phyloP scores from a whole-genome alignment of 2,329 filamentous ascomycete genomes.

The Monosporascus sp. region DNA sequence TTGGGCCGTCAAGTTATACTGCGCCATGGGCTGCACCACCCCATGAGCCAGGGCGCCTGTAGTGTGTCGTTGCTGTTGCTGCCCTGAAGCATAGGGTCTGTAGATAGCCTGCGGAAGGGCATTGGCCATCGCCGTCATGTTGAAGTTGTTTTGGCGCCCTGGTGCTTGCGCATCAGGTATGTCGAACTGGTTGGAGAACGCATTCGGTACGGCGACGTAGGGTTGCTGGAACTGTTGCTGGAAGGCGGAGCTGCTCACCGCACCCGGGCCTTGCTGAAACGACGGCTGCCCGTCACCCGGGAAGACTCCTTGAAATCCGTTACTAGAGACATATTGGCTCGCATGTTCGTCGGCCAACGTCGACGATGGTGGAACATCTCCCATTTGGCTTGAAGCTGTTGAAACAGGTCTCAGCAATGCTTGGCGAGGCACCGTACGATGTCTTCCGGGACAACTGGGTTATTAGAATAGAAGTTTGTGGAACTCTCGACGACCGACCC shows the following conservation, averaged over 20 bases:
- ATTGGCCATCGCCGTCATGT: constrained; percentile 40
- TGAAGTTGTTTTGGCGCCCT: constrained; percentile 33
- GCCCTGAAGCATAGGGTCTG: constrained; percentile 32
- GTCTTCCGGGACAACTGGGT: neutral
- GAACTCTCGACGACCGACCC: constrained; percentile 1
- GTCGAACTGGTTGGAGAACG: constrained; percentile 37
- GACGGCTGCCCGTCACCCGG: constrained; percentile 16
- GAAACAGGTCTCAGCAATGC: constrained; percentile 5
- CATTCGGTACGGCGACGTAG: constrained; percentile 29
- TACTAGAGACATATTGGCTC: constrained; percentile 14
- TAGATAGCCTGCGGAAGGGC: constrained; percentile 37
- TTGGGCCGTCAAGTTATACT: constrained; percentile 31
- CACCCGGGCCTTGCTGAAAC: constrained; percentile 14
- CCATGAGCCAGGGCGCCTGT: constrained; percentile 26
- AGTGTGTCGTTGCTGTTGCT: constrained; percentile 27
- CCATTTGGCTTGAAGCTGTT: constrained; percentile 21
- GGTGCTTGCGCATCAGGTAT: constrained; percentile 30
- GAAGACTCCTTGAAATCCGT: constrained; percentile 12
- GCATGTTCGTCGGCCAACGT: constrained; percentile 24
- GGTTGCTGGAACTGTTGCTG: constrained; percentile 26
- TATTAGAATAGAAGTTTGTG: neutral
- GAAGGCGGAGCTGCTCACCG: constrained; percentile 16
- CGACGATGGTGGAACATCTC: constrained; percentile 25
- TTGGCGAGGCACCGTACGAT: constrained; percentile 2
- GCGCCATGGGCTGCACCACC: constrained; percentile 32